phyloP scores from a whole-genome alignment of 2,329 filamentous ascomycete species.

The Pyrenochaeta sp. region DNA sequence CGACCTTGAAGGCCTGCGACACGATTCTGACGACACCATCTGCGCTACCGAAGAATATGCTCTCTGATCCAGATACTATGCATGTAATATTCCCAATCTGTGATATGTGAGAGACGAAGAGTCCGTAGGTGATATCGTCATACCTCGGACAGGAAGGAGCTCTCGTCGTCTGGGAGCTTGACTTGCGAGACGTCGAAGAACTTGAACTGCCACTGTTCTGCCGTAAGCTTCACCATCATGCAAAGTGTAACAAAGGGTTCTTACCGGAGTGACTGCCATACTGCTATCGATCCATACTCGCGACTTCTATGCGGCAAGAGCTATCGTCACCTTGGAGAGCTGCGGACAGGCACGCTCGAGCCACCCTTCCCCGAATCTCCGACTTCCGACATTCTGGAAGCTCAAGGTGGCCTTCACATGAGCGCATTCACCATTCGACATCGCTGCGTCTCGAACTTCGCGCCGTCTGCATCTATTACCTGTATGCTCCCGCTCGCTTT shows the following conservation, averaged over 20 bases:
- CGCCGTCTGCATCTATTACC: neutral
- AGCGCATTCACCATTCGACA: constrained; percentile 1
- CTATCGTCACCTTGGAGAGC: constrained; percentile 30
- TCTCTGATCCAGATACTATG: constrained; percentile 86
- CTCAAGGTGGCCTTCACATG: constrained; percentile 38
- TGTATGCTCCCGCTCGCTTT: constrained; percentile 5
- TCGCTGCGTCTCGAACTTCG: neutral
- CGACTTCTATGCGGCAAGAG: constrained; percentile 26
- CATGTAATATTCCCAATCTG: constrained; percentile 75
- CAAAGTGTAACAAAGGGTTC: constrained; percentile 4
- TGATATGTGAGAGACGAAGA: constrained; percentile 36
- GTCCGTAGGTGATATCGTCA: constrained; percentile 45
- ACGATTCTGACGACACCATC: constrained; percentile 90
- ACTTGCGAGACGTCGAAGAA: constrained; percentile 97
- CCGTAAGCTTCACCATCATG: constrained; percentile 33
- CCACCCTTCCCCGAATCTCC: constrained; percentile 12
- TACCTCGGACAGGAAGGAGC: constrained; percentile 80
- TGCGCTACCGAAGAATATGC: constrained; percentile 84
- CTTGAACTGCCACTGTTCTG: constrained; percentile 94
- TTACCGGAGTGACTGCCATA: constrained; percentile 55
- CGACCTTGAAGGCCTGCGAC: constrained; percentile 84
- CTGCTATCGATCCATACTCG: constrained; percentile 40
- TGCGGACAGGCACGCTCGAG: constrained; percentile 30
- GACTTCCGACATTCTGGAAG: constrained; percentile 27
- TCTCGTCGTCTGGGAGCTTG: constrained; percentile 80